Evolutionary conservation across 2,329 filamentous ascomycete genomes (phyloP).

Genomic region (Fusarium coicis): DNA sequence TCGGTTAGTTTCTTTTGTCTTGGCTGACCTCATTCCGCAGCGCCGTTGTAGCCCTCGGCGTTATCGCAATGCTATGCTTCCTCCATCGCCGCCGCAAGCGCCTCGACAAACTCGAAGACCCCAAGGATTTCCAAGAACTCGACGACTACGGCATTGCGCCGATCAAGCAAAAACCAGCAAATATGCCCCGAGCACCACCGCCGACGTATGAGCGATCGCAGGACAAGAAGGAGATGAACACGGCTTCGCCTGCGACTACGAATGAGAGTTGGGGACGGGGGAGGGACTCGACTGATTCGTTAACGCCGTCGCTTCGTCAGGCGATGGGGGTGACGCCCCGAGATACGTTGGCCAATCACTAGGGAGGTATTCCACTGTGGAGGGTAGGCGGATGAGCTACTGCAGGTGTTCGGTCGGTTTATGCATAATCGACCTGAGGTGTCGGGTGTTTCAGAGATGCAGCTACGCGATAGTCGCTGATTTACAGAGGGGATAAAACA

Average conservation of each 20-base stretch:
- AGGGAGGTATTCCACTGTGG: background rate
- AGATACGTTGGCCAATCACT: slow-evolving; percentile 34
- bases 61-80: slow-evolving; percentile 32
- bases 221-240: slow-evolving; percentile 6
- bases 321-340: slow-evolving; percentile 36
- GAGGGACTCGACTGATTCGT: slow-evolving; percentile 36
- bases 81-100: slow-evolving; percentile 37
- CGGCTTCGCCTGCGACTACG: background rate
- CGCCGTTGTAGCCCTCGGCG: slow-evolving; percentile 11
- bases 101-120: slow-evolving; percentile 36
- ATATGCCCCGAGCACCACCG: slow-evolving; percentile 34
- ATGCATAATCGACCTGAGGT: slow-evolving; percentile 5
- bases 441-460: slow-evolving; percentile 12
- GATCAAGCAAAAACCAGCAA: background rate
- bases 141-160: slow-evolving; percentile 42
- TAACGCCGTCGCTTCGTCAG: slow-evolving; percentile 40
- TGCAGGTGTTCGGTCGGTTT: slow-evolving; percentile 29
- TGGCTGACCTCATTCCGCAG: slow-evolving; percentile 11
- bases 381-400: slow-evolving; percentile 4
- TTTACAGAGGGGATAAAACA: background rate
- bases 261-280: slow-evolving; percentile 10
- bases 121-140: slow-evolving; percentile 41
- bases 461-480: background rate
- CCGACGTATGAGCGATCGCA: slow-evolving; percentile 21
- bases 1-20: background rate